Evolutionary conservation across 73 alveolate genomes (phyloP).

Genomic region (Uronychia setigera): DNA sequence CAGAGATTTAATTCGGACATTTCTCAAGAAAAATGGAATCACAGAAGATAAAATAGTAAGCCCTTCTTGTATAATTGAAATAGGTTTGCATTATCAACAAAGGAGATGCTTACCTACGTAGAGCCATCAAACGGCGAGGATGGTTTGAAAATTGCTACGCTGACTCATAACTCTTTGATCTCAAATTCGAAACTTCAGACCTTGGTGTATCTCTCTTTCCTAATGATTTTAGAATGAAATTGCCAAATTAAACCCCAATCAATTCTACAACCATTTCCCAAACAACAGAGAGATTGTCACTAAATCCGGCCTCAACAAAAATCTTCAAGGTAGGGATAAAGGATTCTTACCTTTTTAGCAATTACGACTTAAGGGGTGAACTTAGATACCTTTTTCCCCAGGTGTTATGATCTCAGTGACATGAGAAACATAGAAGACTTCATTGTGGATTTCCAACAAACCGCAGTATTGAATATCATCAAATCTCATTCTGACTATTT

Average conservation of each 20-base stretch:
- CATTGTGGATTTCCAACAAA: conserved; percentile 19
- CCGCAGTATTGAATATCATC: conserved; percentile 34
- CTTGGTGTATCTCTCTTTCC: background rate
- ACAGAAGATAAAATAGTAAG: conserved; percentile 4
- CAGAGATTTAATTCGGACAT: background rate
- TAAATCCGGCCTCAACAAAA: conserved; percentile 67
- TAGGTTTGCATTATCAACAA: conserved; percentile 51
- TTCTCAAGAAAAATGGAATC: background rate
- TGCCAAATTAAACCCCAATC: conserved; percentile 8
- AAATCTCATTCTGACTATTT: conserved; percentile 12
- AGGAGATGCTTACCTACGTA: conserved; percentile 66
- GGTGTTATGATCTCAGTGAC: conserved; percentile 61
- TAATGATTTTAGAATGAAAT: conserved; percentile 8
- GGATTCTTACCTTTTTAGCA: conserved; percentile 17
- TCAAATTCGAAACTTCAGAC: conserved; percentile 45
- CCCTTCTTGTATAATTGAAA: no score
- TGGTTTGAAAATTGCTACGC: conserved; percentile 68
- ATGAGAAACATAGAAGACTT: conserved; percentile 18
- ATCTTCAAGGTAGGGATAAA: conserved; percentile 29
- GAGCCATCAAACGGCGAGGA: conserved; percentile 72
- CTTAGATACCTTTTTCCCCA: conserved; percentile 29
- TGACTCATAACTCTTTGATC: background rate
- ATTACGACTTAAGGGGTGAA: conserved; percentile 26
- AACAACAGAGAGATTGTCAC: conserved; percentile 72
- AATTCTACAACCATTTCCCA: conserved; percentile 74